Base-by-base conservation (phyloP, 2,329 filamentous ascomycete species). In the Ceratocystis albifundus region DNA sequence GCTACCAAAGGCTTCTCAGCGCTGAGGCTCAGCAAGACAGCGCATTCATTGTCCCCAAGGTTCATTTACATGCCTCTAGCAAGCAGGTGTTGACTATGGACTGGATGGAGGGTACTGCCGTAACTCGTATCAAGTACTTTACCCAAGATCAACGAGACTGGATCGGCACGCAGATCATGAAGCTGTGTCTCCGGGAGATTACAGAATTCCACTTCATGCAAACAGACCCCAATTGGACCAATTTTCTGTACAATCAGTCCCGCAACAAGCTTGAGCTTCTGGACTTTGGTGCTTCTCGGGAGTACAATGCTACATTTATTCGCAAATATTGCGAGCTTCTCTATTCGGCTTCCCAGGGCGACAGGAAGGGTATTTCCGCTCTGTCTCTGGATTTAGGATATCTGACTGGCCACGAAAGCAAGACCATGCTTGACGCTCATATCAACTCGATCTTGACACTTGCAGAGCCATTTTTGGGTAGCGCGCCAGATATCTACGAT, bases 201-300 rank as follows among this genome's bases (percentile, higher is more conserved):
- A 87, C 87, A 70, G 90, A 96, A 76, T 97, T 96, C 83, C 86
- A 82, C 68, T 97, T 96, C 78, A 99, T 99, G 94, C 94, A 99
- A 77, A 99, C 94, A 4, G 94, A 99, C 74, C 94, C 94, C 50
- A 99, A 99, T 79, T 99, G 94, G 94, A 97, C 93, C 44, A 99
- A 99, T 76, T 99, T 99, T 75, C 81, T 97, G 22, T 99, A 90
- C 80, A 94, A 97, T 71, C 79, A 85, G 0, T 71, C 78, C 22
- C 84, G 81, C 3, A 79, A 85, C 71, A 88, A 85, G 72, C 86
- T 99, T 15, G 92, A 96, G 75, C 83, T 99, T 0, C 85, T 99
- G 64, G 95, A 99, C 76, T 99, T 99, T 75, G 94, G 94, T 68
- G 94, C 94, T 45, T 91, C 88, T 22, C 83, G 94, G 71, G 93